Evolutionary conservation across 352 stramenopile species (phyloP), one percentile per base, ranked within the genome.

Genomic region (Phytophthora rubi): DNA sequence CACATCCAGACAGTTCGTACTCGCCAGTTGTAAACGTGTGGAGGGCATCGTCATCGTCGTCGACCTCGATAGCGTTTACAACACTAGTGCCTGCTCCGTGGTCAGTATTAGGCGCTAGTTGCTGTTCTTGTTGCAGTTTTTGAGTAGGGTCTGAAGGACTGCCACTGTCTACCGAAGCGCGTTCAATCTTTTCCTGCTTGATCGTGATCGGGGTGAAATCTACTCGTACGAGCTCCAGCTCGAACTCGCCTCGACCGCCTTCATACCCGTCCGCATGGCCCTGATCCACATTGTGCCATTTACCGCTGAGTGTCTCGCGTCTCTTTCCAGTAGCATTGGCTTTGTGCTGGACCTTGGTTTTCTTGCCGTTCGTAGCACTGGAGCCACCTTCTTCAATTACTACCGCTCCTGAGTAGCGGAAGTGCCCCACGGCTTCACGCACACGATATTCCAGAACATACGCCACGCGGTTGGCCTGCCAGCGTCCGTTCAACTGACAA

Each of bases 391-490:
- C 60, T 35, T 71, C 65, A 7, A 78, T 77, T 0, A 75, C 67
- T 18, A 90, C 71, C 15, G 75, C 74, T 15, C 81, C 85, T 0
- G 77, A 89, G 55, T 93, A 93, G 23, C 77, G 73, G 56, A 93
- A 93, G 1, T 79, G 64, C 0, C 83, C 85, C 9, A 91, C 73
- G 7, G 79, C 85, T n/a, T 85, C 85, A 8, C 85, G 85, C 16
- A 93, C 85, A 4, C 73, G 71, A 32, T 91, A 93, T 51, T 90
- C 77, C 23, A 93, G 72, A 2, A 83, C 65, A 45, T 93, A 93
- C 1, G 71, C 74, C 4, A 93, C 48, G 3, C 83, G 72, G n/a
- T 86, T 75, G 8, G 79, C 58, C 33, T 89, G 74, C 85, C 85
- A 93, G 16, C 71, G 73, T 45, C 85, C 85, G 8, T 59, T 62